Evolutionary conservation across 2,329 filamentous ascomycete species (phyloP).

Genomic region (Diplodia scrobiculata): DNA sequence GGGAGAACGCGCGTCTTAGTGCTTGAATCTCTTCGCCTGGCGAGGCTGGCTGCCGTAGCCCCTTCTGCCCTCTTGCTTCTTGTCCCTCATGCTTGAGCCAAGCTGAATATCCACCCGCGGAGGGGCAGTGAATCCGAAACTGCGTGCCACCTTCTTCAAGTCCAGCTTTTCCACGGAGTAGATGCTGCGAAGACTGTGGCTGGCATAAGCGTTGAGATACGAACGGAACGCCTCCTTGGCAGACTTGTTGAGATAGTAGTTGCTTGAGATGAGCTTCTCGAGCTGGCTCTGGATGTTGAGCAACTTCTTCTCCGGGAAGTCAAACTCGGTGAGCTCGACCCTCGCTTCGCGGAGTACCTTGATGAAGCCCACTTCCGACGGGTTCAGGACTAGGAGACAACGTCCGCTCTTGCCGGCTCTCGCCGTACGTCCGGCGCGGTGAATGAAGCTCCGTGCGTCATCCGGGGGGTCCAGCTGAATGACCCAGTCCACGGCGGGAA

Average conservation of each 20-base stretch:
- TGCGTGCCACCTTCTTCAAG: constrained; percentile 79
- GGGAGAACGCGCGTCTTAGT: neutral
- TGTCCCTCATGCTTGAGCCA: constrained; percentile 75
- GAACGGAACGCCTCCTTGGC: constrained; percentile 51
- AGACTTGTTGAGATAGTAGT: constrained; percentile 90
- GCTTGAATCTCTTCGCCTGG: constrained; percentile 55
- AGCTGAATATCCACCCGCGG: constrained; percentile 78
- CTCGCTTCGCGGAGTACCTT: constrained; percentile 86
- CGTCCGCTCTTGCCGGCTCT: constrained; percentile 63
- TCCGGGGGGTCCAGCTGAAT: constrained; percentile 94
- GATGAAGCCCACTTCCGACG: constrained; percentile 88
- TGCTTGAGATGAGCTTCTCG: constrained; percentile 89
- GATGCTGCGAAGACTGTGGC: constrained; percentile 77
- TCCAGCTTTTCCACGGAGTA: constrained; percentile 84
- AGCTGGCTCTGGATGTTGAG: constrained; percentile 73
- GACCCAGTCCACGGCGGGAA: constrained; percentile 94
- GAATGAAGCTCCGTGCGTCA: constrained; percentile 76
- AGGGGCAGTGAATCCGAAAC: constrained; percentile 76
- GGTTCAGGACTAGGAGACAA: constrained; percentile 89
- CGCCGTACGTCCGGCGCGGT: constrained; percentile 93
- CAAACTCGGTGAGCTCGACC: constrained; percentile 93
- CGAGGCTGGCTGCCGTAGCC: constrained; percentile 78
- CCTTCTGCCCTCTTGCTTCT: constrained; percentile 63
- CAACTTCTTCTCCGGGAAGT: constrained; percentile 90
- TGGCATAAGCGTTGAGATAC: constrained; percentile 93